Conservation (phyloP, 495 filamentous ascomycete species). For the Chaetomium tenue region DNA sequence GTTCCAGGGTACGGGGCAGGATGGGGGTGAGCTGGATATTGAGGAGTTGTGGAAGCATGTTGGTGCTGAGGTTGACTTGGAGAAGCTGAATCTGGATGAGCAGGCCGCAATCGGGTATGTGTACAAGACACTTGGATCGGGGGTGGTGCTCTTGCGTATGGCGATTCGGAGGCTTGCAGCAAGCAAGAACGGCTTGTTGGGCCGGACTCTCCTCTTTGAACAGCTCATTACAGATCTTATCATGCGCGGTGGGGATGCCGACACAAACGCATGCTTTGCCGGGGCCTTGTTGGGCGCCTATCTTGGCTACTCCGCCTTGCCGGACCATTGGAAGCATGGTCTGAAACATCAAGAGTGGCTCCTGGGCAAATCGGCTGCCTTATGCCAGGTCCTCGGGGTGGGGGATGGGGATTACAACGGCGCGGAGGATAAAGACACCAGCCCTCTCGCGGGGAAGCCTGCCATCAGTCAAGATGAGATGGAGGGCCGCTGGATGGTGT, state of each 20-base stretch:
- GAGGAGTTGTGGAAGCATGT: slow-evolving; percentile 40
- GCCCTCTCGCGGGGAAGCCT: slow-evolving; percentile 32
- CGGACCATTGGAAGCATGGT: slow-evolving; percentile 46
- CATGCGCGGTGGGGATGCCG: slow-evolving; percentile 50
- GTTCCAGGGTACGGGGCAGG: slow-evolving; percentile 24
- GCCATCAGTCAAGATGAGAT: slow-evolving; percentile 33
- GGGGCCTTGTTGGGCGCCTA: slow-evolving; percentile 46
- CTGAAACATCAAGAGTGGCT: slow-evolving; percentile 44
- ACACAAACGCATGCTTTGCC: slow-evolving; percentile 51
- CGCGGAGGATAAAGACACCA: slow-evolving; percentile 34
- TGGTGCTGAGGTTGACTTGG: slow-evolving; percentile 22
- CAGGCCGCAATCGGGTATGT: slow-evolving; percentile 47
- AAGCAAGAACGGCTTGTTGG: slow-evolving; percentile 7
- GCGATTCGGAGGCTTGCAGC: slow-evolving; percentile 33
- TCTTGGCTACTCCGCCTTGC: slow-evolving; percentile 42
- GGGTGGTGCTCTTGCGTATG: slow-evolving; percentile 39
- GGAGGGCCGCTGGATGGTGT: slow-evolving; percentile 35
- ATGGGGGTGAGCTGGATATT: slow-evolving; percentile 30
- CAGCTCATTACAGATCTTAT: slow-evolving; percentile 44
- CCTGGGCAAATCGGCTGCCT: slow-evolving; percentile 34
- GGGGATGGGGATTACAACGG: slow-evolving; percentile 32
- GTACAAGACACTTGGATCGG: slow-evolving; percentile 48
- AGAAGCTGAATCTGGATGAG: slow-evolving; percentile 43
- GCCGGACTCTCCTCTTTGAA: slow-evolving; percentile 37
- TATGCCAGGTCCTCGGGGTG: slow-evolving; percentile 34